phyloP scores from a whole-genome alignment of 257 asterid species.

The Buddleja alternifolia region DNA sequence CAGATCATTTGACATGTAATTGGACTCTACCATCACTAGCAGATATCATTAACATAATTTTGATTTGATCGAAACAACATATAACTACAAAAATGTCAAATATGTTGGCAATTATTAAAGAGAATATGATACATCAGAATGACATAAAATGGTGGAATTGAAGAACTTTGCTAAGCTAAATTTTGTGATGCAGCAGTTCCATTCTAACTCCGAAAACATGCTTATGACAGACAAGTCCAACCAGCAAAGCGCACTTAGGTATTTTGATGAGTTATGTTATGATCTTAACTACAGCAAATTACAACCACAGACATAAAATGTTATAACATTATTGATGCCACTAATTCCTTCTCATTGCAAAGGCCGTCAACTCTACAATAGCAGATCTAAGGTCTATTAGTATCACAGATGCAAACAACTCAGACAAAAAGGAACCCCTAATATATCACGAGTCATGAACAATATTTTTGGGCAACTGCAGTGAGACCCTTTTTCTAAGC shows the following conservation, averaged over 20 bases:
- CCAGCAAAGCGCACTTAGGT: constrained; percentile 23
- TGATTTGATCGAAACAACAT: background rate
- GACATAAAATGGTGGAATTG: background rate
- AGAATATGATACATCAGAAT: constrained; percentile 2
- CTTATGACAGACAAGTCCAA: constrained; percentile 21
- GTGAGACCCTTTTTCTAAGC: constrained; percentile 8
- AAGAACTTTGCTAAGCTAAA: constrained; percentile 12
- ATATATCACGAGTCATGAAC: constrained; percentile 24
- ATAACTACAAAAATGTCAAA: constrained; percentile 22
- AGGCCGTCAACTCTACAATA: constrained; percentile 3
- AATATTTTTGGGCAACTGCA: constrained; percentile 14
- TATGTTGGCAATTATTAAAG: constrained; percentile 23
- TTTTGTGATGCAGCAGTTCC: constrained; percentile 7
- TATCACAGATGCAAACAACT: constrained; percentile 24
- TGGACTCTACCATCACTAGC: constrained; percentile 6
- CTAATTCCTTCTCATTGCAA: constrained; percentile 3
- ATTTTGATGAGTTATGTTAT: background rate
- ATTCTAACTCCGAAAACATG: constrained; percentile 25
- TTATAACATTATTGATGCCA: constrained; percentile 1
- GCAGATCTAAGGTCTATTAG: background rate
- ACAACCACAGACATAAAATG: background rate
- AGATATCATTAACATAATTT: constrained; percentile 15
- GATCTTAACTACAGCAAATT: background rate
- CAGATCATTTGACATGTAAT: background rate
- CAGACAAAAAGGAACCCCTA: constrained; percentile 1